These are phyloP conservation scores for Albifimbria verrucaria DNA, from an alignment of 2,329 filamentous ascomycete genomes.

Conservation along the genomic window DNA sequence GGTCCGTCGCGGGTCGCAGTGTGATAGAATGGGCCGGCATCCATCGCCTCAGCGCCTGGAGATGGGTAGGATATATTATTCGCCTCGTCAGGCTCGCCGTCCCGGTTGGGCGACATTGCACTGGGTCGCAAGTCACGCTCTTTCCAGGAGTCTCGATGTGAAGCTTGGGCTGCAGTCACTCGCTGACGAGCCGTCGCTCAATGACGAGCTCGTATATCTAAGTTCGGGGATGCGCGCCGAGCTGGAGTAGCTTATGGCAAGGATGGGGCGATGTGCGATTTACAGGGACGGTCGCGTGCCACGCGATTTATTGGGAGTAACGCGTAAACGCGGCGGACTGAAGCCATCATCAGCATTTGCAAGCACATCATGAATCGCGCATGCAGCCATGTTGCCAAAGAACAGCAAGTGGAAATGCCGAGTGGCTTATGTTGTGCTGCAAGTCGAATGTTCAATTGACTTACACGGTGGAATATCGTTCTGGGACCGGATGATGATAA, in stretches of 20 bases:
- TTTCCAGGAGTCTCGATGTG: too few species aligned
- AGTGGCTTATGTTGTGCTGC: not conserved
- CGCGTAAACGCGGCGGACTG: constrained; percentile 1
- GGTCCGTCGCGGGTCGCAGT: constrained; percentile 30
- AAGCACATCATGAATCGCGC: not conserved
- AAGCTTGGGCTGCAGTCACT: too few species aligned
- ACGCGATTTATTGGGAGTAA: not conserved
- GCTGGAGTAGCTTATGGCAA: not conserved
- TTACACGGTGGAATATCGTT: constrained; percentile 30
- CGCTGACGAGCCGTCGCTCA: too few species aligned
- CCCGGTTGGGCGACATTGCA: constrained; percentile 30
- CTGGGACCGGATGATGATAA: constrained; percentile 37
- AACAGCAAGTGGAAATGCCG: not conserved
- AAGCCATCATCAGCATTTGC: constrained; percentile 1
- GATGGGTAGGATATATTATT: constrained; percentile 43
- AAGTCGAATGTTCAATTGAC: constrained; percentile 21
- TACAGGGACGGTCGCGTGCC: not conserved
- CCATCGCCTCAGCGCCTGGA: constrained; percentile 40
- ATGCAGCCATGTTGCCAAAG: not conserved
- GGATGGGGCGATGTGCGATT: not conserved
- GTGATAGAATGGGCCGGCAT: constrained; percentile 42
- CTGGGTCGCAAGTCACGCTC: not conserved
- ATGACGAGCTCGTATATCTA: too few species aligned
- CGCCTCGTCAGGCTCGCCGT: constrained; percentile 31
- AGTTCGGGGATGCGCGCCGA: not conserved